A percentile compares a stretch with the other conserved stretches of the same genome.
Evolutionary conservation across 2,329 filamentous ascomycete species (phyloP).

Genomic region (Venturia nashicola): DNA sequence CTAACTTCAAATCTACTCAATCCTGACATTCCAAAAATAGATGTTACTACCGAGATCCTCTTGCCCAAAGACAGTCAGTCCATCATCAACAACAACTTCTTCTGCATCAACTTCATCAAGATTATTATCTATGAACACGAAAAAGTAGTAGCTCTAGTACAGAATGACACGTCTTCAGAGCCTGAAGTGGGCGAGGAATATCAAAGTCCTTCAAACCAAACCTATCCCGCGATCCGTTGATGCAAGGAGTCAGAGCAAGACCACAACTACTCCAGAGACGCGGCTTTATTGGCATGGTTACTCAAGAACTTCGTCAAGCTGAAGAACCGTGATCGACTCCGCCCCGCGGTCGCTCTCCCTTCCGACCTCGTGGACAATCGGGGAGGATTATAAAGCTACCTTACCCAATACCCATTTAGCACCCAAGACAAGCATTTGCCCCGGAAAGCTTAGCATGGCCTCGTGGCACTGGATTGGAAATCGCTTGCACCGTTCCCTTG

Average conservation of each 20-base stretch:
- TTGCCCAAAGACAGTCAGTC: too few relatives aligned
- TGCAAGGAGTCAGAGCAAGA: not conserved
- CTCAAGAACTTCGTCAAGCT: not conserved
- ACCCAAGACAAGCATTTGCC: not conserved
- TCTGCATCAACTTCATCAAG: not conserved
- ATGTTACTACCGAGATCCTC: too few relatives aligned
- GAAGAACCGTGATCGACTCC: not conserved
- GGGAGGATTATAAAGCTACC: slow-evolving; percentile 1
- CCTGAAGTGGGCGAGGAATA: not conserved
- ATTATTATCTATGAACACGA: not conserved
- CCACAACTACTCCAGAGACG: not conserved
- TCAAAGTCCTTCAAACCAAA: not conserved
- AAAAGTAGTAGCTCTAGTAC: not conserved
- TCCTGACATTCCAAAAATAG: too few relatives aligned
- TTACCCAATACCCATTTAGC: not conserved
- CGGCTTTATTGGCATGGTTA: not conserved
- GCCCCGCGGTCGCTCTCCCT: not conserved
- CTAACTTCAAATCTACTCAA: too few relatives aligned
- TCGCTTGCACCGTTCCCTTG: not conserved
- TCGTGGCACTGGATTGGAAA: not conserved
- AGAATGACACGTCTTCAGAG: not conserved
- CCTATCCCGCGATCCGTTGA: not conserved
- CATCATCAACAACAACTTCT: not conserved
- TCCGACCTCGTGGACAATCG: not conserved
- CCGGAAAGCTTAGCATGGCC: slow-evolving; percentile 1